Conservation (phyloP, 495 filamentous ascomycete species). For the Penicillium samsonianum region DNA sequence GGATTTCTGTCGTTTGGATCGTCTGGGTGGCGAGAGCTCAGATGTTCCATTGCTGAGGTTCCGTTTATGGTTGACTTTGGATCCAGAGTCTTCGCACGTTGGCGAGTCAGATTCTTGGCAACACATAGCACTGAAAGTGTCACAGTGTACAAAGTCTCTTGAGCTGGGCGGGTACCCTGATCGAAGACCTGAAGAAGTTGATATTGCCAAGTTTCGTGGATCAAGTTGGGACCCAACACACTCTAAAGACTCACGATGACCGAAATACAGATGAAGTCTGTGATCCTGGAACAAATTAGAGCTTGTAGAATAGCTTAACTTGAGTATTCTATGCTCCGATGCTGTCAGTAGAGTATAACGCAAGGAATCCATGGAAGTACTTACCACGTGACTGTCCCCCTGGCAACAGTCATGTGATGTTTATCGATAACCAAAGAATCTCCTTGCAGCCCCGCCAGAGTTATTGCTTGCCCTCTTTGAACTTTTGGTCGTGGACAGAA, state of each 20-base stretch:
- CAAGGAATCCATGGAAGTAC: not conserved
- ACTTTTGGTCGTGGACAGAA: conserved; percentile 8
- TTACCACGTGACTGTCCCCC: conserved; percentile 37
- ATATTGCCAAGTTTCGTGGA: conserved; percentile 10
- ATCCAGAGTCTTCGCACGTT: conserved; percentile 1
- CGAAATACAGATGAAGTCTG: not conserved
- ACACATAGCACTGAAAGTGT: conserved; percentile 4
- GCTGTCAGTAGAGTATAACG: not conserved
- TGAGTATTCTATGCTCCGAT: not conserved
- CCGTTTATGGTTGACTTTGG: conserved; percentile 28
- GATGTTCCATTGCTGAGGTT: conserved; percentile 32
- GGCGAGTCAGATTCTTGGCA: conserved; percentile 4
- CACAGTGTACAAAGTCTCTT: not conserved
- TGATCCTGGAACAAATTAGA: not conserved
- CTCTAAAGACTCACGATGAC: not conserved
- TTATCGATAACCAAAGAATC: conserved; percentile 46
- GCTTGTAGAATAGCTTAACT: not conserved
- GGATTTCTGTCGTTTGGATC: conserved; percentile 44
- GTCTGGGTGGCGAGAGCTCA: conserved; percentile 34
- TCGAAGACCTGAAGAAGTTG: conserved; percentile 7
- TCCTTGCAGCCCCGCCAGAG: conserved; percentile 14
- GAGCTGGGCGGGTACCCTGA: not conserved
- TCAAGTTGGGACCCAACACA: not conserved
- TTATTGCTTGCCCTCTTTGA: conserved; percentile 1
- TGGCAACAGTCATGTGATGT: conserved; percentile 42